Evolutionary conservation across 495 filamentous ascomycete genomes (phyloP).

Genomic region (Parmelia sp.): DNA sequence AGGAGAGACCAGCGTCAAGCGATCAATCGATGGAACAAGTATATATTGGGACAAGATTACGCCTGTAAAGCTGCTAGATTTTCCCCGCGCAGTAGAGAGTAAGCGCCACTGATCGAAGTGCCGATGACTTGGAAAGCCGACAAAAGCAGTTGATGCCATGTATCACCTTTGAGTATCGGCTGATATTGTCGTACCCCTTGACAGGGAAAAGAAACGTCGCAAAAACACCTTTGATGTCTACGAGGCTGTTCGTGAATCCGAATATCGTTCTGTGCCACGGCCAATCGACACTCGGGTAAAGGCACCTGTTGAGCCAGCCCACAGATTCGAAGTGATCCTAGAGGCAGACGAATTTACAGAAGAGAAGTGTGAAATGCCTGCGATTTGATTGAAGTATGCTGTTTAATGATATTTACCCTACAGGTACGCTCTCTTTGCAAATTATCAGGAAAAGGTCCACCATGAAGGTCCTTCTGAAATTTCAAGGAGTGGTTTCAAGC

Average conservation of each 20-base stretch:
- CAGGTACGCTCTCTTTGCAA: constrained; percentile 63
- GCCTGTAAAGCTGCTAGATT: constrained; percentile 62
- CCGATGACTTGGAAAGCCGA: not conserved
- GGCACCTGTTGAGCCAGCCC: constrained; percentile 60
- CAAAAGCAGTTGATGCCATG: not conserved
- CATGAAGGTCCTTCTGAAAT: constrained; percentile 63
- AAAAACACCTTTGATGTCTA: constrained; percentile 69
- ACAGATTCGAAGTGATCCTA: constrained; percentile 71
- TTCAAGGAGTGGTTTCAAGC: constrained; percentile 61
- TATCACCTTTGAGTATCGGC: not conserved
- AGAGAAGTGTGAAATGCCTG: constrained; percentile 60
- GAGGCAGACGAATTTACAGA: constrained; percentile 76
- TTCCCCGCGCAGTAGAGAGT: constrained; percentile 72
- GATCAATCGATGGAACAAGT: constrained; percentile 84
- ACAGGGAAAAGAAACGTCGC: constrained; percentile 64
- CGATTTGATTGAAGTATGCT: not conserved
- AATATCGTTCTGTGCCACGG: constrained; percentile 51
- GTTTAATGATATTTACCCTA: constrained; percentile 4
- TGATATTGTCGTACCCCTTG: constrained; percentile 9
- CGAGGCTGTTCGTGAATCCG: constrained; percentile 63
- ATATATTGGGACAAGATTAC: constrained; percentile 74
- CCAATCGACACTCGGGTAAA: constrained; percentile 49
- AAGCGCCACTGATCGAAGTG: constrained; percentile 26
- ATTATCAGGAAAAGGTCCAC: constrained; percentile 82
- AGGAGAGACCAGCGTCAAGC: constrained; percentile 78